These are phyloP conservation scores for Fusarium poae DNA, from an alignment of 2,329 filamentous ascomycete genomes.

Conservation along the genomic window DNA sequence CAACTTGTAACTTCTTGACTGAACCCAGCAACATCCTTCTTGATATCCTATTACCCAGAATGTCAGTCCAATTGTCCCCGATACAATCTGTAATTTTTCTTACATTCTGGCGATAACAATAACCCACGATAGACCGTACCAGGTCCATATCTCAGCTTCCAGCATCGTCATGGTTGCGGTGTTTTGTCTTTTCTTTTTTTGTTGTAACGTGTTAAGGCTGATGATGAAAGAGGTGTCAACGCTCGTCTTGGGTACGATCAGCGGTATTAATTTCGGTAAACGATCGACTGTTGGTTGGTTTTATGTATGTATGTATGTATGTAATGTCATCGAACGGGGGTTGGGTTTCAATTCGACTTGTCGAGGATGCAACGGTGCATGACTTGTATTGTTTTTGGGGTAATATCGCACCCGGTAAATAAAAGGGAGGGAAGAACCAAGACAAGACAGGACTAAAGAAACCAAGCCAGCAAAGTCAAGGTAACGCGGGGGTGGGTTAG, in stretches of 20 bases:
- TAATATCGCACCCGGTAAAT: background rate
- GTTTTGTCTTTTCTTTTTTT: background rate
- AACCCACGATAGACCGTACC: slow-evolving; percentile 59
- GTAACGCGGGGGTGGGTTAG: slow-evolving; percentile 39
- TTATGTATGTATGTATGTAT: background rate
- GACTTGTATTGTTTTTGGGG: slow-evolving; percentile 9
- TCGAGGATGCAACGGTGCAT: slow-evolving; percentile 38
- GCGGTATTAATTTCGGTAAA: background rate
- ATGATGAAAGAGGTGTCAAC: background rate
- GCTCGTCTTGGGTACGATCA: slow-evolving; percentile 10
- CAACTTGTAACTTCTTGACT: slow-evolving; percentile 63
- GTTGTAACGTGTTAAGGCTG: background rate
- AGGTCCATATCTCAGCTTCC: slow-evolving; percentile 58
- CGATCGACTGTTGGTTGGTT: slow-evolving; percentile 14
- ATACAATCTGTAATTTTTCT: slow-evolving; percentile 27
- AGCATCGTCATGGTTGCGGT: slow-evolving; percentile 50
- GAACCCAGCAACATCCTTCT: slow-evolving; percentile 59
- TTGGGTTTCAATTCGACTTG: slow-evolving; percentile 25
- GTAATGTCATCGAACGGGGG: background rate
- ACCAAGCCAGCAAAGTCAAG: slow-evolving; percentile 11
- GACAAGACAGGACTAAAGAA: background rate
- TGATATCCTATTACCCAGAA: slow-evolving; percentile 49
- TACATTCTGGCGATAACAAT: slow-evolving; percentile 58
- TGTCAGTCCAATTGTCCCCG: slow-evolving; percentile 1
- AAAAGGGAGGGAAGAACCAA: background rate